These are phyloP conservation scores for Yamadazyma aaseri DNA, from an alignment of 1,139 yeast genomes.

Conservation along the genomic window DNA sequence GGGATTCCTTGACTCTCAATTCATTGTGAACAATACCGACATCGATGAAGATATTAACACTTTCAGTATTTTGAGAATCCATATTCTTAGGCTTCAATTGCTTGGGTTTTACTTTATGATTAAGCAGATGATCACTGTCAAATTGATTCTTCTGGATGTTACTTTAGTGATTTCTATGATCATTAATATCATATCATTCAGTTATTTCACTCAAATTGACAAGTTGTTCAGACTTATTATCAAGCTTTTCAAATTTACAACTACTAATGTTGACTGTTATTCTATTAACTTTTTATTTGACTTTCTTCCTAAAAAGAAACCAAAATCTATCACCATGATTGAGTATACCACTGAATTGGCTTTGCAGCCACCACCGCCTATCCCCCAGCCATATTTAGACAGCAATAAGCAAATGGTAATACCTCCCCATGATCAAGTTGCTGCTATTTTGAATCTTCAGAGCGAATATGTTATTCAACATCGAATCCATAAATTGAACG, in stretches of 20 bases:
- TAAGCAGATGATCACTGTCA: neutral
- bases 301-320: constrained; percentile 16
- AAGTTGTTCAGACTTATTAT: constrained; percentile 7
- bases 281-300: constrained; percentile 12
- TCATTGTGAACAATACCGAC: neutral
- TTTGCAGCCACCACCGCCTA: constrained; percentile 30
- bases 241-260: constrained; percentile 6
- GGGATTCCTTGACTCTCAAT: constrained; percentile 6
- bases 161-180: constrained; percentile 3
- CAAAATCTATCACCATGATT: constrained; percentile 20
- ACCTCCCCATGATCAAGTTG: constrained; percentile 35
- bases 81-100: constrained; percentile 18
- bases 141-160: neutral
- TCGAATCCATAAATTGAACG: constrained; percentile 39
- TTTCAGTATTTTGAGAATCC: constrained; percentile 19
- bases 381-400: constrained; percentile 44
- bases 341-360: constrained; percentile 15
- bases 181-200: constrained; percentile 6
- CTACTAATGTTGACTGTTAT: constrained; percentile 5
- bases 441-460: constrained; percentile 24
- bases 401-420: constrained; percentile 34
- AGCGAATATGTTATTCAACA: constrained; percentile 39
- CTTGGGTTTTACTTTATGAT: constrained; percentile 6
- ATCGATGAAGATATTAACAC: constrained; percentile 16
- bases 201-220: constrained; percentile 13